Evolutionary conservation across 768 basidiomycete species (phyloP).

Genomic region (Panaeolus cyanescens): DNA sequence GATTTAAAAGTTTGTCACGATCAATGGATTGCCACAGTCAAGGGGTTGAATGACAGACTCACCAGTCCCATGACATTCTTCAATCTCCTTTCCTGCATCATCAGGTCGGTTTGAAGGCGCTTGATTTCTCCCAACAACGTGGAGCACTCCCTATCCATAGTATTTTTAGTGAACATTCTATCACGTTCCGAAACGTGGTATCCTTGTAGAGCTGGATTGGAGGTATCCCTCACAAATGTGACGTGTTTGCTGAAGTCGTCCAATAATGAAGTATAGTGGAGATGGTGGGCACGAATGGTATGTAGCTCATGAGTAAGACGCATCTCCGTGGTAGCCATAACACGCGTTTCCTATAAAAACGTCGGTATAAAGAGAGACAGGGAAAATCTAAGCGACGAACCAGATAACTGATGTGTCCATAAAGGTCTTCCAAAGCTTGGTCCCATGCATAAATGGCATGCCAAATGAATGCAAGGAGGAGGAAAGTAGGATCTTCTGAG

Average conservation of each 20-base stretch:
- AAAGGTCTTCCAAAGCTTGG: constrained; percentile 54
- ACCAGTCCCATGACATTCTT: constrained; percentile 53
- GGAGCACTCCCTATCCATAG: constrained; percentile 48
- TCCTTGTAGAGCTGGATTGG: constrained; percentile 54
- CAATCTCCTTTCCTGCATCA: constrained; percentile 49
- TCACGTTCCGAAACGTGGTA: constrained; percentile 22
- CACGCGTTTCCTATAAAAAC: constrained; percentile 45
- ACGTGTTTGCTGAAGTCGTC: constrained; percentile 57
- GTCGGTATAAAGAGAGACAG: background rate
- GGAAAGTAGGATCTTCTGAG: constrained; percentile 55
- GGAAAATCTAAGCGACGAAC: constrained; percentile 28
- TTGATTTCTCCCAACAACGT: constrained; percentile 53
- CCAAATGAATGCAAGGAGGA: constrained; percentile 57
- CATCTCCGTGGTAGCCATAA: constrained; percentile 43
- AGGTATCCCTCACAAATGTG: constrained; percentile 46
- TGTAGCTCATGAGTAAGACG: constrained; percentile 57
- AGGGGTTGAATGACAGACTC: background rate
- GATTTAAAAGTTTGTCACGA: background rate
- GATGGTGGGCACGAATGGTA: constrained; percentile 58
- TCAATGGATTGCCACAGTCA: background rate
- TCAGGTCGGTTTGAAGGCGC: constrained; percentile 39
- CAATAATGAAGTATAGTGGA: constrained; percentile 58
- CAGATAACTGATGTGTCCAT: constrained; percentile 47
- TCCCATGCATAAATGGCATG: constrained; percentile 66
- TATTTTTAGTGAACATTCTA: constrained; percentile 12